These are phyloP conservation scores for Nitzschia putrida DNA, from an alignment of 108 stramenopile genomes.

Conservation along the genomic window DNA sequence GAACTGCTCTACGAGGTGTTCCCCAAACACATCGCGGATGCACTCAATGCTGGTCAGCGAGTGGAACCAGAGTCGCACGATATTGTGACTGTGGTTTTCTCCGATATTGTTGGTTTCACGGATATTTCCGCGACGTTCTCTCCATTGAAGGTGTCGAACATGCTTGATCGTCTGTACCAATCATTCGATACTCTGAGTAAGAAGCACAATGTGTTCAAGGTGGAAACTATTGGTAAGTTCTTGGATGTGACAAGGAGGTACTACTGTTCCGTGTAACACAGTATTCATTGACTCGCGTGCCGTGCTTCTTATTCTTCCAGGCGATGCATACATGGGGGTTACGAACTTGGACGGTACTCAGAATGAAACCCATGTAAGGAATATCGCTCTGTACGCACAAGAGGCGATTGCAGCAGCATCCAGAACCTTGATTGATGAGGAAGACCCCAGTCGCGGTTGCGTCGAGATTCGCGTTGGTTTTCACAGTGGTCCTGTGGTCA, in stretches of 20 bases:
- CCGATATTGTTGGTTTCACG: constrained; percentile 61
- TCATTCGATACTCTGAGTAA: constrained; percentile 45
- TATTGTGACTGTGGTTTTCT: constrained; percentile 30
- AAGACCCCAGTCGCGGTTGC: constrained; percentile 38
- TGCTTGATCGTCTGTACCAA: constrained; percentile 56
- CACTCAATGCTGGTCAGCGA: constrained; percentile 46
- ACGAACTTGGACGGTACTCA: constrained; percentile 28
- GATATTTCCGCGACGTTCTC: constrained; percentile 39
- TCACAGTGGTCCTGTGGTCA: constrained; percentile 53
- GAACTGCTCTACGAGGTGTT: constrained; percentile 38
- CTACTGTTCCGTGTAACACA: neutral
- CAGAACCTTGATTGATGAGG: constrained; percentile 37
- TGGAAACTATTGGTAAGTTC: constrained; percentile 63
- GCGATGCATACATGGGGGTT: constrained; percentile 16
- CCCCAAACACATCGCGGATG: constrained; percentile 56
- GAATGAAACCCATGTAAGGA: constrained; percentile 52
- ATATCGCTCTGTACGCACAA: constrained; percentile 50
- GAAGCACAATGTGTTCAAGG: constrained; percentile 60
- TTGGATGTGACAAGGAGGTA: constrained; percentile 38
- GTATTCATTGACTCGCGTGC: constrained; percentile 1
- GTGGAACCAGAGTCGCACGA: constrained; percentile 47
- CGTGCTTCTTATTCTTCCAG: no score
- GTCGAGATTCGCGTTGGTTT: constrained; percentile 58
- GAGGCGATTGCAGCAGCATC: constrained; percentile 49
- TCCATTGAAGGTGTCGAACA: constrained; percentile 46